Percentiles rank a stretch among this genome's conserved stretches.
phyloP scores from a whole-genome alignment of 2,329 filamentous ascomycete species.

The Xylariales sp. region DNA sequence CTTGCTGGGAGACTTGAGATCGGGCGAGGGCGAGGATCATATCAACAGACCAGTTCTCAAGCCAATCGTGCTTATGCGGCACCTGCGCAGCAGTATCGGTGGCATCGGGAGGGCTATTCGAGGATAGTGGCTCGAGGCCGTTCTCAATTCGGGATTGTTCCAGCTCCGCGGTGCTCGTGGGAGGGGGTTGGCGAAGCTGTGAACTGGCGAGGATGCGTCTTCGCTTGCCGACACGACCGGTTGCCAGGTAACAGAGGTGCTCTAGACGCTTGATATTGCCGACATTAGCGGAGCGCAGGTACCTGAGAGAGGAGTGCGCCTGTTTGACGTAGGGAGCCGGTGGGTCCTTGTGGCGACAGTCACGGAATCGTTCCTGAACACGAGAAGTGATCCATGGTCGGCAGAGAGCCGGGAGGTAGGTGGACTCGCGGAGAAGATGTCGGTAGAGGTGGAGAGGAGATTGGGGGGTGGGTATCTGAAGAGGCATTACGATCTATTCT shows the following conservation, averaged over 20 bases:
- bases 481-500: slow-evolving; percentile 47
- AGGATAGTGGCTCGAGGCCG: background rate
- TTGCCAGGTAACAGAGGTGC: slow-evolving; percentile 60
- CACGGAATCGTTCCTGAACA: slow-evolving; percentile 61
- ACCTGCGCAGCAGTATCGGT: background rate
- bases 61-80: slow-evolving; percentile 52
- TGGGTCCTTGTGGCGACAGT: slow-evolving; percentile 47
- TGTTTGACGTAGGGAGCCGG: slow-evolving; percentile 51
- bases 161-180: slow-evolving; percentile 56
- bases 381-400: slow-evolving; percentile 57
- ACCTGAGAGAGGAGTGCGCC: slow-evolving; percentile 58
- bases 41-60: slow-evolving; percentile 61
- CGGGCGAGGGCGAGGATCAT: slow-evolving; percentile 57
- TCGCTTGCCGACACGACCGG: slow-evolving; percentile 64
- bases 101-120: background rate
- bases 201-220: slow-evolving; percentile 60
- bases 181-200: slow-evolving; percentile 54
- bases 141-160: slow-evolving; percentile 42
- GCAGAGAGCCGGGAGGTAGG: slow-evolving; percentile 68
- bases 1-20: slow-evolving; percentile 56
- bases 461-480: slow-evolving; percentile 51
- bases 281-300: slow-evolving; percentile 64
- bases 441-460: slow-evolving; percentile 63
- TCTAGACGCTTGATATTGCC: slow-evolving; percentile 62
- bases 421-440: slow-evolving; percentile 68